Evolutionary conservation across 352 stramenopile genomes (phyloP).

Genomic region (Phytophthora citrophthora): DNA sequence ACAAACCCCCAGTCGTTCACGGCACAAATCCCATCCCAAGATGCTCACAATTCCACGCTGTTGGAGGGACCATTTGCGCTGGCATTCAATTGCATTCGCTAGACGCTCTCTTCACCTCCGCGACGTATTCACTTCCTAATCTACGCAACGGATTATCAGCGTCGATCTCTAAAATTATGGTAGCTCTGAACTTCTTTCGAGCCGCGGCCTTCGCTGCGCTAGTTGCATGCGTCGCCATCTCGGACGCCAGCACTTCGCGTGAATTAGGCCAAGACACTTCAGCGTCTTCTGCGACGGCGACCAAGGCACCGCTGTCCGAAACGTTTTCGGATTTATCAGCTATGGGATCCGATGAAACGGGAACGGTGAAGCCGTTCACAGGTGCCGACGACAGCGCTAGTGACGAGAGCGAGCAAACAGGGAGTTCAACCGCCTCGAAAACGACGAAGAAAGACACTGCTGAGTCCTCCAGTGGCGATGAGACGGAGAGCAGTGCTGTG

Average conservation of each 20-base stretch:
- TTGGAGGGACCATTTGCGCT: constrained; percentile 24
- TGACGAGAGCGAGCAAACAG: constrained; percentile 20
- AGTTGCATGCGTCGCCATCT: constrained; percentile 22
- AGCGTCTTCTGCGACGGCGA: constrained; percentile 4
- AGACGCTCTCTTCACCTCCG: neutral
- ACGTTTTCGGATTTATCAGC: constrained; percentile 23
- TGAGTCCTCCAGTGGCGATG: neutral
- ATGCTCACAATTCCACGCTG: constrained; percentile 26
- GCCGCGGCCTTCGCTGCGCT: constrained; percentile 16
- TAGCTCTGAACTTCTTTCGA: constrained; percentile 23
- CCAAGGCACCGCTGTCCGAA: constrained; percentile 19
- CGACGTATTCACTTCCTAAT: constrained; percentile 17
- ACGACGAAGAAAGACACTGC: neutral
- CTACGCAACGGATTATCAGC: constrained; percentile 11
- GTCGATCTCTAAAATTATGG: constrained; percentile 10
- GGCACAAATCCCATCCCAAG: constrained; percentile 22
- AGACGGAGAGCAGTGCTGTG: constrained; percentile 5
- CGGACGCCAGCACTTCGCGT: constrained; percentile 14
- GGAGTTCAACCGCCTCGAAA: constrained; percentile 13
- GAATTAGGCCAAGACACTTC: constrained; percentile 15
- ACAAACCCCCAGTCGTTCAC: constrained; percentile 10
- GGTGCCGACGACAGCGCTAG: constrained; percentile 2
- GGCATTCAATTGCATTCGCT: constrained; percentile 10
- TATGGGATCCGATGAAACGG: constrained; percentile 10
- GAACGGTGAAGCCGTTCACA: constrained; percentile 28